A percentile compares a stretch with the other conserved stretches of the same genome.
phyloP scores from a whole-genome alignment of 73 alveolate species.

The Stentor coeruleus region DNA sequence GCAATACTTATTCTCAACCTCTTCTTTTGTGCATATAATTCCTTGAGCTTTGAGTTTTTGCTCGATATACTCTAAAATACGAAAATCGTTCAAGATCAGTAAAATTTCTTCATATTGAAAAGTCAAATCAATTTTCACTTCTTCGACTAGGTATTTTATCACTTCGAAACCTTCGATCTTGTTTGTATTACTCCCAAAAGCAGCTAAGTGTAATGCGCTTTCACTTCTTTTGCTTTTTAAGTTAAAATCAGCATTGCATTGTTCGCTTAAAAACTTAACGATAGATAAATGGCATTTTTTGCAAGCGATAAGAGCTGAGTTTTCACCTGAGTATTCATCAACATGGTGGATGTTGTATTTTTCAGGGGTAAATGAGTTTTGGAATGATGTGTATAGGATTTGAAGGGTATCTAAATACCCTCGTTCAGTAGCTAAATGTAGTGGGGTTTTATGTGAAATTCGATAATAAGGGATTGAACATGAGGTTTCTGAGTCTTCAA shows the following conservation, averaged over 20 bases:
- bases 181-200: neutral
- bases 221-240: neutral
- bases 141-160: neutral
- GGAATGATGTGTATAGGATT: neutral
- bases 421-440: neutral
- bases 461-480: no score
- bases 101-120: neutral
- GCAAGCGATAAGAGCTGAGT: neutral
- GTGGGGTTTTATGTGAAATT: neutral
- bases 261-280: neutral
- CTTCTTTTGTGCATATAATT: neutral
- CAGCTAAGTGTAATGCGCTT: neutral
- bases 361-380: no score
- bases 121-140: neutral
- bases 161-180: neutral
- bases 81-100: neutral
- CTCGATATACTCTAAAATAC: neutral
- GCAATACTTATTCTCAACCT: neutral
- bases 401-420: neutral
- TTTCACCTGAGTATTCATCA: slow-evolving; percentile 22
- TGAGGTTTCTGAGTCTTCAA: no score
- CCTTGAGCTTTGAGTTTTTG: neutral
- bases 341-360: neutral
- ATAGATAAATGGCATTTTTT: neutral
- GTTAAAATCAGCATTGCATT: neutral